Evolutionary conservation across 192 early-diverging fungal genomes (phyloP).

Genomic region (Coemansia guatemalensis): DNA sequence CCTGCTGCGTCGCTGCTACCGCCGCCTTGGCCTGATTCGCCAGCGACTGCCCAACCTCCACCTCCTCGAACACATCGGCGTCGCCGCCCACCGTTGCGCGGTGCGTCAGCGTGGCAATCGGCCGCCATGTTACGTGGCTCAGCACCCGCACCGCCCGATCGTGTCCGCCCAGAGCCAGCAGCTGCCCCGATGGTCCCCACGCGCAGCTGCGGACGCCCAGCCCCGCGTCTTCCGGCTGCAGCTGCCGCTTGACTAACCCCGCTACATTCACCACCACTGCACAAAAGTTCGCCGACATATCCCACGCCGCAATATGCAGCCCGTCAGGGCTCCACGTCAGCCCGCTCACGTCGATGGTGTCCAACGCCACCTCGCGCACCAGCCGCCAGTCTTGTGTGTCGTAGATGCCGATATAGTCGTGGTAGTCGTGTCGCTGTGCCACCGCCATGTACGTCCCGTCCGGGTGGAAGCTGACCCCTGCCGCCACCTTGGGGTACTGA

Average conservation of each 20-base stretch:
- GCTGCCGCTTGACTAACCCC: slow-evolving; percentile 35
- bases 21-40: slow-evolving; percentile 17
- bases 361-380: slow-evolving; percentile 29
- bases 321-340: slow-evolving; percentile 46
- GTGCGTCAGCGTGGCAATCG: slow-evolving; percentile 30
- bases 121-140: slow-evolving; percentile 49
- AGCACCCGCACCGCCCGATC: slow-evolving; percentile 38
- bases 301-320: slow-evolving; percentile 42
- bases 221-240: slow-evolving; percentile 14
- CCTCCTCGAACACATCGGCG: slow-evolving; percentile 43
- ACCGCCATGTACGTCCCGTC: slow-evolving; percentile 38
- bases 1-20: slow-evolving; percentile 1
- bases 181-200: slow-evolving; percentile 44
- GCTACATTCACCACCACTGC: slow-evolving; percentile 31
- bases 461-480: slow-evolving; percentile 35
- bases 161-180: slow-evolving; percentile 39
- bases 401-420: slow-evolving; percentile 46
- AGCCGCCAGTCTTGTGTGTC: slow-evolving; percentile 33
- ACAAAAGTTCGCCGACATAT: slow-evolving; percentile 16
- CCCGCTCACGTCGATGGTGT: slow-evolving; percentile 28
- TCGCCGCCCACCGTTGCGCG: slow-evolving; percentile 3
- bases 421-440: slow-evolving; percentile 51
- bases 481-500: slow-evolving; percentile 38
- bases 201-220: slow-evolving; percentile 29
- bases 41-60: slow-evolving; percentile 24